Conservation (phyloP, 495 filamentous ascomycete species). For the Pseudevernia furfuracea region DNA sequence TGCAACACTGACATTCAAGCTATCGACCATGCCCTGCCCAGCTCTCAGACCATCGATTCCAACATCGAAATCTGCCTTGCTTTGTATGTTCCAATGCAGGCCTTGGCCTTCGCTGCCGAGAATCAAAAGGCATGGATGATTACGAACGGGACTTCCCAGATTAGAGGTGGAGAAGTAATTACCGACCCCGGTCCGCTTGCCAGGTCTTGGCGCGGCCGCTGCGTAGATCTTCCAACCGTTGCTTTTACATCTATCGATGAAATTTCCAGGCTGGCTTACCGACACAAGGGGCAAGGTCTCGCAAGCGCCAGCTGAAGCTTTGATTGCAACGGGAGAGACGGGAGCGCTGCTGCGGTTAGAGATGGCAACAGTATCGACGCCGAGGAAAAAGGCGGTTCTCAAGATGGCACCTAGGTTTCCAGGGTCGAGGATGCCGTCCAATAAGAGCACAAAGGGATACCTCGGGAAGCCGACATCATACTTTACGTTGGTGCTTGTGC, state of each 20-base stretch:
- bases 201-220: slow-evolving; percentile 49
- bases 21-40: slow-evolving; percentile 52
- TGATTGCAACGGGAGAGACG: slow-evolving; percentile 67
- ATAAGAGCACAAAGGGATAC: slow-evolving; percentile 68
- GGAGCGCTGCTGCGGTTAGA: slow-evolving; percentile 60
- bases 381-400: slow-evolving; percentile 77
- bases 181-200: neutral
- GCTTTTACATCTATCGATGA: slow-evolving; percentile 57
- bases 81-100: slow-evolving; percentile 51
- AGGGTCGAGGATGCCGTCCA: slow-evolving; percentile 81
- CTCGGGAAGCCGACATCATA: slow-evolving; percentile 39
- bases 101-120: slow-evolving; percentile 80
- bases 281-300: slow-evolving; percentile 68
- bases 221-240: slow-evolving; percentile 82
- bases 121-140: slow-evolving; percentile 66
- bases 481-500: slow-evolving; percentile 37
- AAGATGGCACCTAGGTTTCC: slow-evolving; percentile 88
- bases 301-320: slow-evolving; percentile 78
- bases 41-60: slow-evolving; percentile 44
- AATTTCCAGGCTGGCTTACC: slow-evolving; percentile 54
- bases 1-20: slow-evolving; percentile 85
- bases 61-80: slow-evolving; percentile 53
- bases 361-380: slow-evolving; percentile 66
- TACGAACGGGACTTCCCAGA: slow-evolving; percentile 39
- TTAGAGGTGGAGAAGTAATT: slow-evolving; percentile 26